Evolutionary conservation across 495 filamentous ascomycete genomes (phyloP), one percentile per base, ranked within the genome.

Genomic region (Aspergillus avenaceus): DNA sequence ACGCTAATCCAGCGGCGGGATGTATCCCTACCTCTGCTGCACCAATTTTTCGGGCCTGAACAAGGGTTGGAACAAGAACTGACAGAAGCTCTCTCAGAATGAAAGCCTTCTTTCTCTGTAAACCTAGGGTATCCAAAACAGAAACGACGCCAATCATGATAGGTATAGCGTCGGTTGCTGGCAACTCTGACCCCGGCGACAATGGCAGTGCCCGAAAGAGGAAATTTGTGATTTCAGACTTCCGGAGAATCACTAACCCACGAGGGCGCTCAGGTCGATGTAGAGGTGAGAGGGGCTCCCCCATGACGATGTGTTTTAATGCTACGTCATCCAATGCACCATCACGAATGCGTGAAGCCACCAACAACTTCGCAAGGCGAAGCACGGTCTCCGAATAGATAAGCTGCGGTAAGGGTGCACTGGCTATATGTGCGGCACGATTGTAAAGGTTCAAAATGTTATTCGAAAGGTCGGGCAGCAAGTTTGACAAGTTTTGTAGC

Each of bases 1-100:
- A 83, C 11, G 84, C 80, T 32, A 95, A 67, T 1, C 87, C 90
- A 19, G 93, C 90, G 22, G 90, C 91, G 38, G 95, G 95, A 66
- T 97, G 93, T 37, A 98, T 86, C 4, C 95, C 93, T 49, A 92
- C 85, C 56, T 97, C 93, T 16, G 95, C 93, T 45, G 93, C 95
- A 26, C 91, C 90, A 47, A 90, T 78, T 47, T 95, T 96, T 31
- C 93, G 78, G 13, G 95, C 95, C 64, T 96, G 88, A n/a, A 96
- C 85, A 24, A 98, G 72, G 1, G 85, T 88, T 47, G 86, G 86
- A 45, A 93, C 86, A 49, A 96, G 73, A 25, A 88, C 81, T n/a
- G 81, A 80, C 7, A 97, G 73, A 46, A 96, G 76, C 59, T 97
- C 91, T 54, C 85, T 84, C 50, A 95, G 72, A 2, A 97, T 79